A percentile compares a stretch with the other conserved stretches of the same genome.
phyloP scores from a whole-genome alignment of 805 yeast species.

The Clavispora santaluciae region DNA sequence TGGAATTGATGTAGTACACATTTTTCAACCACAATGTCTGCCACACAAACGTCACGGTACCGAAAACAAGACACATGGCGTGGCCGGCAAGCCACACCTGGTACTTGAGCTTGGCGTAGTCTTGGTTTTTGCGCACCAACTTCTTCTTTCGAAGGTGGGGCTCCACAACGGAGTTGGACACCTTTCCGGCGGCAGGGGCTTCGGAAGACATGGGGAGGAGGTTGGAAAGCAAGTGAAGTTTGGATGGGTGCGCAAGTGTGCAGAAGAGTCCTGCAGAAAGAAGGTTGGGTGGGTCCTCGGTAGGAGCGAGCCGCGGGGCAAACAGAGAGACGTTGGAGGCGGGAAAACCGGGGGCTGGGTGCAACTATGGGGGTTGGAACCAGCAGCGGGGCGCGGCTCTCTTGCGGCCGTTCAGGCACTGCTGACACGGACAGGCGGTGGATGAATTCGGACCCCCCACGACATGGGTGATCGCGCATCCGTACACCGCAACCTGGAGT shows the following conservation, averaged over 20 bases:
- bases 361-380: no score
- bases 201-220: background rate
- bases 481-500: background rate
- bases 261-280: background rate
- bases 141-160: slow-evolving; percentile 19
- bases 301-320: no score
- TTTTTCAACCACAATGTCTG: slow-evolving; percentile 37
- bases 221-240: background rate
- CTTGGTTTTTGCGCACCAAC: slow-evolving; percentile 25
- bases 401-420: no score
- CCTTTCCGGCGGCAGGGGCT: slow-evolving; percentile 3
- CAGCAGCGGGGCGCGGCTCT: no score
- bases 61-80: slow-evolving; percentile 39
- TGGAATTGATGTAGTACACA: slow-evolving; percentile 40
- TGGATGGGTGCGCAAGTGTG: background rate
- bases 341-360: no score
- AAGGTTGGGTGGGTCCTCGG: no score
- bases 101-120: slow-evolving; percentile 39
- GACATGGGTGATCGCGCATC: background rate
- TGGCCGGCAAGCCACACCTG: slow-evolving; percentile 59
- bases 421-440: no score
- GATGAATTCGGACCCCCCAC: no score
- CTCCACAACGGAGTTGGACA: slow-evolving; percentile 13
- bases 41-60: slow-evolving; percentile 35
- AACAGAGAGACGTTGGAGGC: no score